Evolutionary conservation across 2,329 filamentous ascomycete genomes (phyloP).

Genomic region (Nothophaeocryptopus gaeumannii): DNA sequence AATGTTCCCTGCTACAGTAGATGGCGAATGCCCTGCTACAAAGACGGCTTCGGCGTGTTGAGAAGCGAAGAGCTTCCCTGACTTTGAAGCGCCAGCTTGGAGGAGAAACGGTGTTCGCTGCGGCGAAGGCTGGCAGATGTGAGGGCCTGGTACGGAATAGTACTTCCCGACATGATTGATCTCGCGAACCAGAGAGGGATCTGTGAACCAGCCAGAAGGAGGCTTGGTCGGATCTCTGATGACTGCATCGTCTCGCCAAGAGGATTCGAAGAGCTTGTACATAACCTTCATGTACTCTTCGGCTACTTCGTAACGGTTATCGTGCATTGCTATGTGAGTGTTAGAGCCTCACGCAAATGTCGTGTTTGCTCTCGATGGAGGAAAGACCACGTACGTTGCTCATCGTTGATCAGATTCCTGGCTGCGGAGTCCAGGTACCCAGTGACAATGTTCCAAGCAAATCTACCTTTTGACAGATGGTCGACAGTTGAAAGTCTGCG

Average conservation of each 20-base stretch:
- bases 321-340: slow-evolving; percentile 49
- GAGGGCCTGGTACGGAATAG: slow-evolving; percentile 44
- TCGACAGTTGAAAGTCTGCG: slow-evolving; percentile 62
- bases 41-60: slow-evolving; percentile 64
- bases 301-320: slow-evolving; percentile 59
- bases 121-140: slow-evolving; percentile 43
- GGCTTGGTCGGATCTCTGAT: slow-evolving; percentile 51
- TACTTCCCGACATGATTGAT: slow-evolving; percentile 60
- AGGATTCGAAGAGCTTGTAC: slow-evolving; percentile 59
- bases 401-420: slow-evolving; percentile 59
- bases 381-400: slow-evolving; percentile 40
- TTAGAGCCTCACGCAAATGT: no score
- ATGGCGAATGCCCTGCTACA: slow-evolving; percentile 61
- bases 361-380: not conserved
- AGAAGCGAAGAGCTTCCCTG: slow-evolving; percentile 56
- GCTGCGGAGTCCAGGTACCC: slow-evolving; percentile 61
- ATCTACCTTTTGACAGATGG: slow-evolving; percentile 58
- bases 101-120: slow-evolving; percentile 41
- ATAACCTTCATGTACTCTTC: slow-evolving; percentile 61
- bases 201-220: slow-evolving; percentile 50
- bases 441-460: slow-evolving; percentile 67
- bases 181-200: slow-evolving; percentile 57
- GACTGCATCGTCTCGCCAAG: slow-evolving; percentile 56
- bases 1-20: slow-evolving; percentile 59
- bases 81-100: slow-evolving; percentile 58